phyloP scores from a whole-genome alignment of 2,329 filamentous ascomycete species.

The Beauveria bassiana region DNA sequence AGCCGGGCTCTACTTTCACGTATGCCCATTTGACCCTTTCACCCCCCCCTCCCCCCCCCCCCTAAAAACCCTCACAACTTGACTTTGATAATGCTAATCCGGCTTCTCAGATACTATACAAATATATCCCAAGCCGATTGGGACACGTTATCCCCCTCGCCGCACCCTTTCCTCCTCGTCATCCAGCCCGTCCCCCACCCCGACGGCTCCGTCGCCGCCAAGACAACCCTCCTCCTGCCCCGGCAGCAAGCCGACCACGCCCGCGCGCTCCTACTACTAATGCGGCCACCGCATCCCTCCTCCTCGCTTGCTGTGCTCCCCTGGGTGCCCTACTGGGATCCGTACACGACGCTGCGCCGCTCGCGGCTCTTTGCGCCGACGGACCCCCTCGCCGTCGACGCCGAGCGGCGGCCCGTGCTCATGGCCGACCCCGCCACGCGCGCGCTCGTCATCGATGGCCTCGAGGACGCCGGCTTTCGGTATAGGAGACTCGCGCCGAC shows the following conservation, averaged over 20 bases:
- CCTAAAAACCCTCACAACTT: slow-evolving; percentile 19
- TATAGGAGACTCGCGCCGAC: slow-evolving; percentile 45
- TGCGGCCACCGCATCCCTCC: slow-evolving; percentile 32
- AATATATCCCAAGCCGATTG: slow-evolving; percentile 54
- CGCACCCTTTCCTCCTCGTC: slow-evolving; percentile 56
- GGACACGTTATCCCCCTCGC: slow-evolving; percentile 59
- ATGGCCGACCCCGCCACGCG: slow-evolving; percentile 60
- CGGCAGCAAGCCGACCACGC: slow-evolving; percentile 54
- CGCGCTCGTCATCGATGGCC: slow-evolving; percentile 53
- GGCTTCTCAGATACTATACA: slow-evolving; percentile 40
- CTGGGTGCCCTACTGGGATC: slow-evolving; percentile 60
- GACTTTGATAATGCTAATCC: not conserved
- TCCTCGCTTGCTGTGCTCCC: slow-evolving; percentile 35
- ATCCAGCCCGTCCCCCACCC: slow-evolving; percentile 38
- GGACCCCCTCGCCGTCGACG: not conserved
- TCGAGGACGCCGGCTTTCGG: slow-evolving; percentile 45
- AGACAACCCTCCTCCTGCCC: slow-evolving; percentile 51
- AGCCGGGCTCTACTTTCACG: slow-evolving; percentile 58
- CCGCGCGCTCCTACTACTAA: slow-evolving; percentile 36
- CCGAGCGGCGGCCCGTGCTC: slow-evolving; percentile 29
- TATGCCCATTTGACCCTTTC: slow-evolving; percentile 20
- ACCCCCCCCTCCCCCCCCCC: not conserved
- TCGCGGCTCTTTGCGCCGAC: slow-evolving; percentile 30
- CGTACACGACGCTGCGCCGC: slow-evolving; percentile 45
- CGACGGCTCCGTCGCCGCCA: slow-evolving; percentile 36